These are phyloP conservation scores for Eucalyptus regnans DNA, from an alignment of 345 rosid genomes.

Conservation along the genomic window DNA sequence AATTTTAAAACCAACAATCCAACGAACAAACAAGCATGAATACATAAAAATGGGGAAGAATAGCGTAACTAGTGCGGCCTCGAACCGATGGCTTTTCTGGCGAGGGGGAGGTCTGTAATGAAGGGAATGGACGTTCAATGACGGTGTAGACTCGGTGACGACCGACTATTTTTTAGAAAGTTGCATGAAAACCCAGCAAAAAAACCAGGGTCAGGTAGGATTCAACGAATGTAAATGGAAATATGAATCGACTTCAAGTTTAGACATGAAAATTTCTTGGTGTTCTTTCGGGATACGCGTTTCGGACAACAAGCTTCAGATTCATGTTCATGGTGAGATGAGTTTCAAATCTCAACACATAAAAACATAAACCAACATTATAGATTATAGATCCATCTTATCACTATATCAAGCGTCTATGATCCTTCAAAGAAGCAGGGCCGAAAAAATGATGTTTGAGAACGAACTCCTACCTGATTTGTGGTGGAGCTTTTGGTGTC, in stretches of 20 bases:
- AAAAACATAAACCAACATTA: not conserved
- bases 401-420: not conserved
- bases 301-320: not conserved
- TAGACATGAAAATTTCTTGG: not conserved
- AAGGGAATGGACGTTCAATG: too few relatives aligned
- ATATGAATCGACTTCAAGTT: not conserved
- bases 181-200: too few relatives aligned
- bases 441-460: too few relatives aligned
- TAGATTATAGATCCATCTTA: not conserved
- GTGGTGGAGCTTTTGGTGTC: too few relatives aligned
- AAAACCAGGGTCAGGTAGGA: not conserved
- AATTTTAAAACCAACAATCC: not conserved
- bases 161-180: too few relatives aligned
- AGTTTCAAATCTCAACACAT: not conserved
- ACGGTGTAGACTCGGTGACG: too few relatives aligned
- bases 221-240: not conserved
- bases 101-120: too few relatives aligned
- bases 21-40: not conserved
- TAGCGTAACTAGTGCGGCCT: not conserved
- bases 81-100: not conserved
- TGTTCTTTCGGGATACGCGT: not conserved
- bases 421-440: too few relatives aligned
- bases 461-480: too few relatives aligned
- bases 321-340: not conserved
- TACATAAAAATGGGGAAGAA: not conserved